phyloP scores from a whole-genome alignment of 331 rosid genomes.

The Quercus tomentella region DNA sequence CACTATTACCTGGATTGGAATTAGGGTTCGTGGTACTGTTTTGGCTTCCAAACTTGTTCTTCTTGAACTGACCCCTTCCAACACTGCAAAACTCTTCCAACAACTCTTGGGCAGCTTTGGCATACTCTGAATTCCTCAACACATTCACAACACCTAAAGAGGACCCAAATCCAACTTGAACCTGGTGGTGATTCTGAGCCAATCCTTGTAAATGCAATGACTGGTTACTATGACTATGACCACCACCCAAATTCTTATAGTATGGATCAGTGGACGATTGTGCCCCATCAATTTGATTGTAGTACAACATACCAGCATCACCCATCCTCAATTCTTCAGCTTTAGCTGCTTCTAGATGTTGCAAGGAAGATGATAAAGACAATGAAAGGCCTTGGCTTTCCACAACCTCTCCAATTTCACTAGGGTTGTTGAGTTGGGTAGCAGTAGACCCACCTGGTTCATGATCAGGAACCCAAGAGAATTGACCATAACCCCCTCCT shows the following conservation, averaged over 20 bases:
- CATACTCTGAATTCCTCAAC: conserved; percentile 81
- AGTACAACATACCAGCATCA: conserved; percentile 45
- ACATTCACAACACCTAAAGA: conserved; percentile 70
- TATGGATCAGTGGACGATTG: conserved; percentile 28
- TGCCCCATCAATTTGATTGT: conserved; percentile 33
- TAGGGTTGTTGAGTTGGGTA: not conserved
- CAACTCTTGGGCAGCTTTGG: conserved; percentile 79
- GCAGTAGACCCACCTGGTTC: conserved; percentile 20
- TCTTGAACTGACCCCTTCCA: conserved; percentile 82
- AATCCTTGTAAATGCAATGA: conserved; percentile 53
- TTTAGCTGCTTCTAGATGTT: conserved; percentile 64
- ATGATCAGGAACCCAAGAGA: conserved; percentile 58
- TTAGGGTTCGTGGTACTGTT: conserved; percentile 61
- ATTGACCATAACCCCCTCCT: conserved; percentile 73
- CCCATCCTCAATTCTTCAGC: conserved; percentile 73
- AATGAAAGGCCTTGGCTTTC: conserved; percentile 83
- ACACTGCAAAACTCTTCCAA: conserved; percentile 94
- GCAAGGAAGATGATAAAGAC: conserved; percentile 65
- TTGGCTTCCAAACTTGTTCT: conserved; percentile 48
- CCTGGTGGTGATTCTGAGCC: conserved; percentile 41
- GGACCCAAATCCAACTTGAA: conserved; percentile 56
- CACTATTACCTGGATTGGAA: conserved; percentile 40
- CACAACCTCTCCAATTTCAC: conserved; percentile 37
- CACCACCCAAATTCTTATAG: conserved; percentile 40
- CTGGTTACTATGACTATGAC: conserved; percentile 6